Evolutionary conservation across 2,329 filamentous ascomycete species (phyloP), one percentile per base, ranked within the genome.

Genomic region (Alternaria sp.): DNA sequence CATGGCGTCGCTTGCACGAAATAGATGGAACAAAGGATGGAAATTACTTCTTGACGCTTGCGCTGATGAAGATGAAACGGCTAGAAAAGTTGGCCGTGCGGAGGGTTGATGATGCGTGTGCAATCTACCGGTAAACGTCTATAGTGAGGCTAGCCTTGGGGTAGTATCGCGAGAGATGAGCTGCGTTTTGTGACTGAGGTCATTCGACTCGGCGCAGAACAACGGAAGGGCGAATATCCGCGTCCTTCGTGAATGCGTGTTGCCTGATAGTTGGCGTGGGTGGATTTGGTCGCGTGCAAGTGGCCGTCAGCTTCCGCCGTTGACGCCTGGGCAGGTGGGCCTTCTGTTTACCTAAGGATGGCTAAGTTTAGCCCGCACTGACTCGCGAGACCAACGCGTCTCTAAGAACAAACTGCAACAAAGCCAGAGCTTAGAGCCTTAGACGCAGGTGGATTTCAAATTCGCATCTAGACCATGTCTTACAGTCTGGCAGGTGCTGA

Each of bases 321-420:
- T 44, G n/a, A 61, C 54, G 59, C 56, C 43, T 44, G 36, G 15
- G 15, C 36, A 40, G 36, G 36, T 40, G 21, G 47, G 57, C 47
- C 58, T 54, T 54, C 54, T 63, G 57, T 64, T 71, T 74, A 59
- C 67, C 67, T 49, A 50, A 45, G 47, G 58, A 32, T 60, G 28
- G 28, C 59, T 57, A 59, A 62, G 58, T 59, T 59, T 62, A 62
- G 55, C 55, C 49, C 6, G 11, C n/a, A 62, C 49, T 40, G 55
- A 59, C 28, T 30, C 36, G 43, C 45, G 36, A 26, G 49, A 32
- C 21, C 47, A 54, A 32, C 47, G 17, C 25, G 17, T 21, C 30
- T 32, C 30, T 36, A 59, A 26, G 40, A 49, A 59, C 56, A 25
- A 49, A 25, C n/a, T 23, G 10, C 45, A 59, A 36, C 36, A 55